These are phyloP conservation scores for Corylus americana DNA, from an alignment of 306 rosid species.

Conservation along the genomic window DNA sequence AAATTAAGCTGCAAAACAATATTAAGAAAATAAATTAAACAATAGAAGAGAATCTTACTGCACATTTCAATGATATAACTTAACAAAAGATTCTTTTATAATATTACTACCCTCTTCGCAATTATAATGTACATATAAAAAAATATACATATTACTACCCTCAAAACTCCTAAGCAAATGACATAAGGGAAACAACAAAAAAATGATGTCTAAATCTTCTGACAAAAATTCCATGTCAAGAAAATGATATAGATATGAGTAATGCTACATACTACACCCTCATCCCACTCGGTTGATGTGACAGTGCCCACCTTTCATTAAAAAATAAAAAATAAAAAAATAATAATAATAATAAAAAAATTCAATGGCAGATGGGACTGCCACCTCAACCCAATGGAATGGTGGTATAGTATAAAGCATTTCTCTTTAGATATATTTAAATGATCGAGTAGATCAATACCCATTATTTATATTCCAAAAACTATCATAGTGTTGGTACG, in stretches of 20 bases:
- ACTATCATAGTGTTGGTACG: not conserved
- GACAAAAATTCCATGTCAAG: not conserved
- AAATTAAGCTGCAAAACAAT: slow-evolving; percentile 78
- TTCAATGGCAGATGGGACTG: too few species aligned
- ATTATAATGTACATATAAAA: too few species aligned
- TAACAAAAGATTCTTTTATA: not conserved
- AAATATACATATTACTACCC: not conserved
- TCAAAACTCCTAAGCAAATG: not conserved
- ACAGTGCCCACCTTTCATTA: too few species aligned
- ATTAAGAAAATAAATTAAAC: slow-evolving; percentile 19
- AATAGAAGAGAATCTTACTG: not conserved
- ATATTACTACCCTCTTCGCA: not conserved
- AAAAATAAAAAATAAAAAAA: too few species aligned
- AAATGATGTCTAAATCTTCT: not conserved
- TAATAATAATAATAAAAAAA: too few species aligned
- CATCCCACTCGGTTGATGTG: too few species aligned
- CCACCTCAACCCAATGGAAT: too few species aligned
- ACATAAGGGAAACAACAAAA: not conserved
- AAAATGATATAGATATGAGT: not conserved
- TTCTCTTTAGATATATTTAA: not conserved
- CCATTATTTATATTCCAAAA: not conserved
- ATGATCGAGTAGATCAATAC: not conserved
- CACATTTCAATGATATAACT: not conserved
- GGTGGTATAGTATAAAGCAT: too few species aligned
- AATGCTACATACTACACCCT: too few species aligned